Evolutionary conservation across 306 rosid genomes (phyloP).

Genomic region (Castanopsis chinensis): DNA sequence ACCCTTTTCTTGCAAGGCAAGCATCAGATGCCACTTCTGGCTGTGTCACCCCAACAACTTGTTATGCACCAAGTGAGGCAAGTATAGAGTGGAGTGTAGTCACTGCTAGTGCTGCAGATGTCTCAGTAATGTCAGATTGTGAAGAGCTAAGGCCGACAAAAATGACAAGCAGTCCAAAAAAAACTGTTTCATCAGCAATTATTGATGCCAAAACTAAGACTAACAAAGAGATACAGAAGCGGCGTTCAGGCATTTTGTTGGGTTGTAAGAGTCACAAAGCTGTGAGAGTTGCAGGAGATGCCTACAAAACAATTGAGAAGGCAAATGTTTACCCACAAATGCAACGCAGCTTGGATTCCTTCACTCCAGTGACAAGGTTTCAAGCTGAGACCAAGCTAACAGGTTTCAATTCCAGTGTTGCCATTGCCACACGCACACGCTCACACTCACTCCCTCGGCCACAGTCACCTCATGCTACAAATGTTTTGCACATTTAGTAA

Average conservation of each 20-base stretch:
- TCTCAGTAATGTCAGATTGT: constrained; percentile 61
- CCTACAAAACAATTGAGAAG: constrained; percentile 39
- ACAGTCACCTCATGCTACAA: constrained; percentile 52
- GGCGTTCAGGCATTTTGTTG: constrained; percentile 35
- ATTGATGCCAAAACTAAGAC: constrained; percentile 30
- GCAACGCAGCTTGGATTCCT: constrained; percentile 33
- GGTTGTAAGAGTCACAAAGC: constrained; percentile 84
- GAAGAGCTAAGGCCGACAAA: constrained; percentile 56
- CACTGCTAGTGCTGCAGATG: constrained; percentile 86
- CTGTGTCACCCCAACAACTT: constrained; percentile 59
- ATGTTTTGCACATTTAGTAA: constrained; percentile 39
- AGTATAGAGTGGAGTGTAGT: constrained; percentile 96
- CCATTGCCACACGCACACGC: constrained; percentile 33
- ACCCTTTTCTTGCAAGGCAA: constrained; percentile 44
- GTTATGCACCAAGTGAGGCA: constrained; percentile 92
- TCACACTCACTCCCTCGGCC: constrained; percentile 42
- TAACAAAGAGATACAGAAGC: constrained; percentile 36
- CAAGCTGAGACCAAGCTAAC: constrained; percentile 48
- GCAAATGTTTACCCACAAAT: constrained; percentile 15
- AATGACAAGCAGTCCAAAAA: constrained; percentile 35
- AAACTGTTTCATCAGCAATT: constrained; percentile 12
- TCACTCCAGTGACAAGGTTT: constrained; percentile 41
- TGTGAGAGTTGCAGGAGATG: constrained; percentile 64
- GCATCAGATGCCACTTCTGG: constrained; percentile 47
- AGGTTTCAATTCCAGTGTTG: constrained; percentile 39